phyloP scores from a whole-genome alignment of 257 asterid genomes.

The Solanum dulcamara region DNA sequence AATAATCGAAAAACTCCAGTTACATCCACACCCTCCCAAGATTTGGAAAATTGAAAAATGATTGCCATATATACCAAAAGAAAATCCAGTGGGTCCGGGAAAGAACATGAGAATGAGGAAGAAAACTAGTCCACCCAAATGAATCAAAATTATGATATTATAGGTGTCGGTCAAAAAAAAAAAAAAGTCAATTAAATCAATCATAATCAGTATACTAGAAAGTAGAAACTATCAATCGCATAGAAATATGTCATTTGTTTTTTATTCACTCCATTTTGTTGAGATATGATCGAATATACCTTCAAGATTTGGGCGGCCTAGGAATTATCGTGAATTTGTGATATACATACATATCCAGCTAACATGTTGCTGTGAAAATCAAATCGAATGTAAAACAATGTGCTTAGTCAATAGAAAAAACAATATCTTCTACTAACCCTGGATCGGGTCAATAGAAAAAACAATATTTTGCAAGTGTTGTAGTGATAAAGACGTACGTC shows the following conservation, averaged over 20 bases:
- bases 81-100: background rate
- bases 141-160: background rate
- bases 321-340: too few species aligned
- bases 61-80: background rate
- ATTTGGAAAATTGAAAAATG: background rate
- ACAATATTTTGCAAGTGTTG: too few species aligned
- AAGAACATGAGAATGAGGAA: background rate
- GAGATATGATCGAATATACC: background rate
- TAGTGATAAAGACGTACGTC: too few species aligned
- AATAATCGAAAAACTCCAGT: background rate
- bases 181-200: background rate
- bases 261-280: background rate
- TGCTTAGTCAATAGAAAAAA: too few species aligned
- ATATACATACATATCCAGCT: background rate
- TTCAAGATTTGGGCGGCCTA: background rate
- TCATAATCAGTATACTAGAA: background rate
- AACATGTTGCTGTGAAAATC: background rate
- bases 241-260: background rate
- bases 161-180: background rate
- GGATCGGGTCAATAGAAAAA: too few species aligned
- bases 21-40: background rate
- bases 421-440: too few species aligned
- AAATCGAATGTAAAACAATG: background rate
- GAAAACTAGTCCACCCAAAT: background rate
- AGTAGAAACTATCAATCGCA: background rate